A percentile compares a stretch with the other conserved stretches of the same genome.
Conservation (phyloP, 495 filamentous ascomycete genomes). For the Aspergillus egyptiacus region DNA sequence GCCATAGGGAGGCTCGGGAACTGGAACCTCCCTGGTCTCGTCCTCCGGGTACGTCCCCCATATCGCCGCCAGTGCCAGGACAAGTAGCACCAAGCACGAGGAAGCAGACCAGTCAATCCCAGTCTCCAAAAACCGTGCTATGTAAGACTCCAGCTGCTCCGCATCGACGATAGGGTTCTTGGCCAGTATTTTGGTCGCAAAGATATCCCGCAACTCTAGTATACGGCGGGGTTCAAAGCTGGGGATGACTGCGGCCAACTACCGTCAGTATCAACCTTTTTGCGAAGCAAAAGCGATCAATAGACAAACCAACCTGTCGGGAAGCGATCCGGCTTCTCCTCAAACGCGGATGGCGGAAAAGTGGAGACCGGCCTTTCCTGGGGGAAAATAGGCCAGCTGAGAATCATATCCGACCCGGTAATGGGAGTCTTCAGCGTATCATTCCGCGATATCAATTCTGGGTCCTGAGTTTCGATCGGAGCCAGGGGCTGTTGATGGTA, state of each 20-base stretch:
- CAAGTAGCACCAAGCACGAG: constrained; percentile 30
- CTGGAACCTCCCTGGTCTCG: constrained; percentile 20
- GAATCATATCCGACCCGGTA: constrained; percentile 30
- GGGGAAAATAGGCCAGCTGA: constrained; percentile 28
- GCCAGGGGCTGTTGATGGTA: constrained; percentile 11
- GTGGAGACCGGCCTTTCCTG: constrained; percentile 23
- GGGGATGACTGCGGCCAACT: constrained; percentile 11
- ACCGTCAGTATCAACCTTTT: neutral
- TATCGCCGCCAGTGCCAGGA: constrained; percentile 34
- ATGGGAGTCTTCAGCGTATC: constrained; percentile 28
- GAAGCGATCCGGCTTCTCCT: constrained; percentile 24
- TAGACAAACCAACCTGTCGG: constrained; percentile 17
- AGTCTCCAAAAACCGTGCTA: constrained; percentile 23
- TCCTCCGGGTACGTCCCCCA: constrained; percentile 32
- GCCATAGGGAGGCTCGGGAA: constrained; percentile 15
- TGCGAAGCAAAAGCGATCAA: neutral
- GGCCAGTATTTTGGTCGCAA: constrained; percentile 26
- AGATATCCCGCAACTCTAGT: constrained; percentile 24
- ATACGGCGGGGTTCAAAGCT: constrained; percentile 21
- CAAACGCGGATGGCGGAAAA: constrained; percentile 24
- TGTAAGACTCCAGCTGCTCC: constrained; percentile 23
- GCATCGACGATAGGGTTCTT: constrained; percentile 28
- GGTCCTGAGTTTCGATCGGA: constrained; percentile 21
- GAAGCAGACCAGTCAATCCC: constrained; percentile 30
- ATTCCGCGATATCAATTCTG: constrained; percentile 27